Percentiles rank a stretch among this genome's conserved stretches.
phyloP scores from a whole-genome alignment of 2,329 filamentous ascomycete species.

The Penicillium brevicompactum region DNA sequence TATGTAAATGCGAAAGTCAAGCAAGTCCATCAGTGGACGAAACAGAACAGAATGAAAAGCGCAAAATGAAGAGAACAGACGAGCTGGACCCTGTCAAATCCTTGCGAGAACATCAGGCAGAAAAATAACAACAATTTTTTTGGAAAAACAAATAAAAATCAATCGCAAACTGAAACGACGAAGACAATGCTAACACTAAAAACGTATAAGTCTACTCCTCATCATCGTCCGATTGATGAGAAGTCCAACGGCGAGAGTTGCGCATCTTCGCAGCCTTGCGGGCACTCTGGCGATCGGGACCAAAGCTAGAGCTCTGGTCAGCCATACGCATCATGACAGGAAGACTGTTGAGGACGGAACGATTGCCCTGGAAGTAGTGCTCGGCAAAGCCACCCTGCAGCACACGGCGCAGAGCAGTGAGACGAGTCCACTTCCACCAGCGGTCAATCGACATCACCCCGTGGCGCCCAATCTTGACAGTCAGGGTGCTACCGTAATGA shows the following conservation, averaged over 20 bases:
- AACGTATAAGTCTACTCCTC: conserved; percentile 5
- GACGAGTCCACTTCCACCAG: conserved; percentile 72
- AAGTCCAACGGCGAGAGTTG: conserved; percentile 31
- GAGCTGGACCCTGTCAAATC: no score
- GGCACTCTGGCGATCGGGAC: conserved; percentile 27
- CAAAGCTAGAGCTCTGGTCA: conserved; percentile 10
- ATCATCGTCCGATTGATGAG: conserved; percentile 33
- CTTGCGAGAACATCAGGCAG: neutral
- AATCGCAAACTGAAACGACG: neutral
- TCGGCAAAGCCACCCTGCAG: conserved; percentile 64
- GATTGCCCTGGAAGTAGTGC: conserved; percentile 64
- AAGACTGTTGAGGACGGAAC: conserved; percentile 61
- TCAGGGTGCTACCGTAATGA: conserved; percentile 64
- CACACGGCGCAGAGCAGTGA: conserved; percentile 63
- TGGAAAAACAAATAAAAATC: no score
- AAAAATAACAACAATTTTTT: neutral
- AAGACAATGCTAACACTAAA: neutral
- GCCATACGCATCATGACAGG: conserved; percentile 48
- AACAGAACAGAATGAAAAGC: neutral
- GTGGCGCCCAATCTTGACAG: conserved; percentile 58
- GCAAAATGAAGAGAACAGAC: neutral
- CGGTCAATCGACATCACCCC: conserved; percentile 67
- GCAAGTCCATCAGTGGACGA: neutral
- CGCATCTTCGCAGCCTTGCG: conserved; percentile 32
- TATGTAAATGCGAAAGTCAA: neutral